These are phyloP conservation scores for Dorcoceras hygrometricum DNA, from an alignment of 257 asterid genomes.

Conservation along the genomic window DNA sequence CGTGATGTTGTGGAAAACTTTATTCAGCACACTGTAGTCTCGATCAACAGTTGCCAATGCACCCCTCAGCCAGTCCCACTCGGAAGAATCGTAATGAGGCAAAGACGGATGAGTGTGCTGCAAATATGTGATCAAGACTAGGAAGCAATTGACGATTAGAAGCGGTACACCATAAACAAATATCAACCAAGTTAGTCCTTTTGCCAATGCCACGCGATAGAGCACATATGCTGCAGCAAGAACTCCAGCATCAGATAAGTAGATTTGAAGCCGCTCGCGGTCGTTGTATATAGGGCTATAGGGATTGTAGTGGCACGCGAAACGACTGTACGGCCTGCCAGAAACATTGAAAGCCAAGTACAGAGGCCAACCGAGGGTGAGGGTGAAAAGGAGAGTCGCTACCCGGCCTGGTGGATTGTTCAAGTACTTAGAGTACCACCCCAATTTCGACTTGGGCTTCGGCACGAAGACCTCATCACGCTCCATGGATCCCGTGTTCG, in stretches of 20 bases:
- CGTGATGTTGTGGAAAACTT: slow-evolving; percentile 63
- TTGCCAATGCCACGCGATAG: slow-evolving; percentile 35
- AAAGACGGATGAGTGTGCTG: slow-evolving; percentile 73
- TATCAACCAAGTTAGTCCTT: slow-evolving; percentile 50
- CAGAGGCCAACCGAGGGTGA: slow-evolving; percentile 70
- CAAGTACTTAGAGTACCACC: slow-evolving; percentile 55
- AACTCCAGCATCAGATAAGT: slow-evolving; percentile 55
- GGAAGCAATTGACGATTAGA: slow-evolving; percentile 53
- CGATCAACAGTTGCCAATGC: slow-evolving; percentile 71
- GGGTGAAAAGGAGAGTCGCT: slow-evolving; percentile 37
- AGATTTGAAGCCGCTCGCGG: slow-evolving; percentile 57
- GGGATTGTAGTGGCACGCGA: slow-evolving; percentile 61
- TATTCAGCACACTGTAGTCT: slow-evolving; percentile 59
- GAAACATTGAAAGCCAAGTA: slow-evolving; percentile 63
- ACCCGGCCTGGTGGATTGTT: slow-evolving; percentile 66
- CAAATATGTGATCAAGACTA: slow-evolving; percentile 57
- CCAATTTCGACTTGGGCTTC: slow-evolving; percentile 39
- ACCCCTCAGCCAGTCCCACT: slow-evolving; percentile 80
- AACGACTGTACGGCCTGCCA: slow-evolving; percentile 59
- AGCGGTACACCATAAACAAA: slow-evolving; percentile 53
- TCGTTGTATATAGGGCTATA: slow-evolving; percentile 70
- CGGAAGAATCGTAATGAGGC: slow-evolving; percentile 64
- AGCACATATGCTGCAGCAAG: slow-evolving; percentile 36
- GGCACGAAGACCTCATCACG: slow-evolving; percentile 76
- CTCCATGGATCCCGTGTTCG: slow-evolving; percentile 73